Conservation (phyloP, 495 filamentous ascomycete species). For the Hypoxylon subgilvum region DNA sequence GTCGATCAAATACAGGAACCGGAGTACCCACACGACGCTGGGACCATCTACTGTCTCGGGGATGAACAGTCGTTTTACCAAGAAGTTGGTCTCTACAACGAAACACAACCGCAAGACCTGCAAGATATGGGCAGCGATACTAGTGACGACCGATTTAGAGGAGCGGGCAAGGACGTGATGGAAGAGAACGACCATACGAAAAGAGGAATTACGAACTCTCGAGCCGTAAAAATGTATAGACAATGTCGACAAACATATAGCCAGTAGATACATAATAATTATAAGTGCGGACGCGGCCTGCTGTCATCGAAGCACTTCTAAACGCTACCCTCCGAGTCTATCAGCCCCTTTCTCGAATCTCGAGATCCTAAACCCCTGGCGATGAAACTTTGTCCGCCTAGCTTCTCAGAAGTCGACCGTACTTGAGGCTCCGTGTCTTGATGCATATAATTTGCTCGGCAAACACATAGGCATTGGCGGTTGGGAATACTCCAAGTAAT, state of each 20-base stretch:
- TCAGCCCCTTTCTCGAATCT: background rate
- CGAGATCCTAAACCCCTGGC: background rate
- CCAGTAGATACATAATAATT: slow-evolving; percentile 32
- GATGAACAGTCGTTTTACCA: no score
- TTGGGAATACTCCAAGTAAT: background rate
- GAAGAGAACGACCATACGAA: background rate
- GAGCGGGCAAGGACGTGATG: no score
- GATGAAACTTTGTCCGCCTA: background rate
- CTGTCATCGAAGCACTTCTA: slow-evolving; percentile 37
- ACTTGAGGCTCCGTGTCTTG: background rate
- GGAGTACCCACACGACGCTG: no score
- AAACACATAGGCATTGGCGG: background rate
- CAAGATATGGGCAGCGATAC: background rate
- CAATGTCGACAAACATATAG: slow-evolving; percentile 29
- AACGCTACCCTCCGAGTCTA: slow-evolving; percentile 11
- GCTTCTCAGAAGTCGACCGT: no score
- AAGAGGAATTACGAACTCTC: background rate
- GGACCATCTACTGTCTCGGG: no score
- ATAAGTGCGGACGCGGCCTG: slow-evolving; percentile 36
- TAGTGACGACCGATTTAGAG: no score
- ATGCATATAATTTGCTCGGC: background rate
- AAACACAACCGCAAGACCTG: no score
- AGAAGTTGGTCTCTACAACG: no score
- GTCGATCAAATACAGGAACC: no score
- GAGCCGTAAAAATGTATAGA: slow-evolving; percentile 22